phyloP scores from a whole-genome alignment of 352 stramenopile species.

The Globisporangium abappressorium region DNA sequence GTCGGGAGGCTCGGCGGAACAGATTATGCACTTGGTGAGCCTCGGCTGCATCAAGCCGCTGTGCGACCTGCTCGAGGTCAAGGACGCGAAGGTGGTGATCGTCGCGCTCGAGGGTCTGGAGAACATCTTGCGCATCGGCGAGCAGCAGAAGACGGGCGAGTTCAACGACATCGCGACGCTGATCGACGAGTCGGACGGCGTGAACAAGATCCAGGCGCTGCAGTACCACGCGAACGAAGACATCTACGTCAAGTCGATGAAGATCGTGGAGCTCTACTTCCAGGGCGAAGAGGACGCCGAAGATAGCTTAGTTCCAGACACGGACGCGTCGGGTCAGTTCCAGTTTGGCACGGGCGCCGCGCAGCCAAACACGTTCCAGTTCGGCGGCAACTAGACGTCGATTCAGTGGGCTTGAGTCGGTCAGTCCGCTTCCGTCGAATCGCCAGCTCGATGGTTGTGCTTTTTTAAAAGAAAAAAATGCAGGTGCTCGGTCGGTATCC shows the following conservation, averaged over 20 bases:
- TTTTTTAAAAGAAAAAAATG: slow-evolving; percentile 3
- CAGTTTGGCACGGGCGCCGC: slow-evolving; percentile 62
- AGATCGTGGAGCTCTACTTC: slow-evolving; percentile 98
- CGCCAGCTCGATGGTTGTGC: not conserved
- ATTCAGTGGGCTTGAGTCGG: not conserved
- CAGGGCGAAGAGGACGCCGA: slow-evolving; percentile 97
- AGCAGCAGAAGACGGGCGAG: slow-evolving; percentile 60
- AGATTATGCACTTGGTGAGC: slow-evolving; percentile 97
- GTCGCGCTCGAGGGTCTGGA: slow-evolving; percentile 98
- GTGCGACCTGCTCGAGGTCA: slow-evolving; percentile 95
- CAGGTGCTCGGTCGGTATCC: slow-evolving; percentile 3
- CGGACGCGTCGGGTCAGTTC: slow-evolving; percentile 78
- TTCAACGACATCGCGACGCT: slow-evolving; percentile 95
- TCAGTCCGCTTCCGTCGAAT: slow-evolving; percentile 12
- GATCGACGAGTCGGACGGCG: slow-evolving; percentile 95
- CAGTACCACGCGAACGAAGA: slow-evolving; percentile 97
- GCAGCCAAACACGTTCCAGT: slow-evolving; percentile 82
- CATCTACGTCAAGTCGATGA: slow-evolving; percentile 93
- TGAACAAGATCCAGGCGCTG: slow-evolving; percentile 97
- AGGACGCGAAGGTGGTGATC: slow-evolving; percentile 98
- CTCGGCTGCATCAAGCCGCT: slow-evolving; percentile 96
- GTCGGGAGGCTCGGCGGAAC: slow-evolving; percentile 89
- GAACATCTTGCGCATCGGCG: slow-evolving; percentile 97
- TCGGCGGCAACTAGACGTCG: slow-evolving; percentile 67
- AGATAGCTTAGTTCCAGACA: slow-evolving; percentile 67